Conservation (phyloP, 768 basidiomycete species). For the Calocybe cyanea region DNA sequence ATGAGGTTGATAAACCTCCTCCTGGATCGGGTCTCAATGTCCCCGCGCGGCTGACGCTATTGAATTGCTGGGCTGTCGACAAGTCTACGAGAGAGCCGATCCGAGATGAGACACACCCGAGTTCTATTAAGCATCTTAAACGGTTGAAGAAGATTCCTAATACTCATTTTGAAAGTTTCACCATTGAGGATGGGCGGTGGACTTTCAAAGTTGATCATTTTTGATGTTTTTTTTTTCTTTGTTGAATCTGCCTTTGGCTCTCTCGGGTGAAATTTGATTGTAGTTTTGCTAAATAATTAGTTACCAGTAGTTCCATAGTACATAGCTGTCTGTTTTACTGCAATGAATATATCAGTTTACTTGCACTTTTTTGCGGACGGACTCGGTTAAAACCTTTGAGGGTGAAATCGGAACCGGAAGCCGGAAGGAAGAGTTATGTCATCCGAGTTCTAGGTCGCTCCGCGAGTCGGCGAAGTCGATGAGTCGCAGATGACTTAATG, state of each 20-base stretch:
- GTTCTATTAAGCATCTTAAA: slow-evolving; percentile 69
- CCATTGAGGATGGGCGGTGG: slow-evolving; percentile 83
- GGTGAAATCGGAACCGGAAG: slow-evolving; percentile 5
- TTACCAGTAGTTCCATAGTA: slow-evolving; percentile 10
- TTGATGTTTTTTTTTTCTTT: slow-evolving; percentile 30
- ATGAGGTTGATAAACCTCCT: slow-evolving; percentile 80
- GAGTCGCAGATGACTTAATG: too few relatives aligned
- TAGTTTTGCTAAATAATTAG: slow-evolving; percentile 14
- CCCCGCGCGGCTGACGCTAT: slow-evolving; percentile 69
- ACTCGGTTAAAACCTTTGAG: background rate
- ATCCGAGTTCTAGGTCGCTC: background rate
- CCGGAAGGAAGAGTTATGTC: slow-evolving; percentile 1
- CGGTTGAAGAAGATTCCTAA: slow-evolving; percentile 81
- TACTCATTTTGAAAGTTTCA: slow-evolving; percentile 81
- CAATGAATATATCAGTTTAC: slow-evolving; percentile 4
- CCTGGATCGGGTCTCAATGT: slow-evolving; percentile 89
- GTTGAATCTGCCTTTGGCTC: background rate
- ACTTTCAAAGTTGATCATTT: slow-evolving; percentile 94
- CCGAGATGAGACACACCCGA: slow-evolving; percentile 73
- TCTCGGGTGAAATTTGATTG: slow-evolving; percentile 6
- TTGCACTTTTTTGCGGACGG: background rate
- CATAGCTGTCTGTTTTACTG: slow-evolving; percentile 4
- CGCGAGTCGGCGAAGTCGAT: too few relatives aligned
- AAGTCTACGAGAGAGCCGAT: slow-evolving; percentile 89
- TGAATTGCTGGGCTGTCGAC: slow-evolving; percentile 85